Evolutionary conservation across 1,284 basidiomycete genomes (phyloP).

Genomic region (Leccinum angustisporum): DNA sequence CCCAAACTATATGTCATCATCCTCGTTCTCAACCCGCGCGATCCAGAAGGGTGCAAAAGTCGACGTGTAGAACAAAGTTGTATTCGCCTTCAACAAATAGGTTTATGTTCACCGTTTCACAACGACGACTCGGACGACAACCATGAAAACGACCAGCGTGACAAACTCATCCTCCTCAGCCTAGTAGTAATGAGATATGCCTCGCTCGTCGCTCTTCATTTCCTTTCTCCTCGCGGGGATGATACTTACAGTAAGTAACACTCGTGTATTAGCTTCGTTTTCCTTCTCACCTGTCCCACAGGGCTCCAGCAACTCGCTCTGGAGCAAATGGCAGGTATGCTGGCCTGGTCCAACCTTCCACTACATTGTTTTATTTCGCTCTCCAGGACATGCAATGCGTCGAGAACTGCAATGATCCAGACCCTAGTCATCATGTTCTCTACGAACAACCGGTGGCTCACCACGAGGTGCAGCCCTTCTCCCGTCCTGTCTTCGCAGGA

Average conservation of each 20-base stretch:
- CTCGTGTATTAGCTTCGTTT: neutral
- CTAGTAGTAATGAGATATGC: slow-evolving; percentile 38
- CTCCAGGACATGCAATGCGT: slow-evolving; percentile 91
- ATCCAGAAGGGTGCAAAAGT: slow-evolving; percentile 63
- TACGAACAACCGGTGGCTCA: slow-evolving; percentile 87
- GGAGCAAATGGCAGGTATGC: slow-evolving; percentile 76
- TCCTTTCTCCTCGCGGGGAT: slow-evolving; percentile 68
- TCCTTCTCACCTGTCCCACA: slow-evolving; percentile 29
- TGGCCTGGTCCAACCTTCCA: neutral
- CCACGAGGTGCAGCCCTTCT: slow-evolving; percentile 44
- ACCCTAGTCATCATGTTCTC: slow-evolving; percentile 58
- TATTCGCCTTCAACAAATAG: too few species aligned
- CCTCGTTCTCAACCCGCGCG: slow-evolving; percentile 52
- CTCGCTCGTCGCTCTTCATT: slow-evolving; percentile 45
- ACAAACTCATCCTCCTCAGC: slow-evolving; percentile 5
- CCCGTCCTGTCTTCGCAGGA: slow-evolving; percentile 44
- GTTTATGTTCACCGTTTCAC: too few species aligned
- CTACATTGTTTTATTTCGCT: slow-evolving; percentile 7
- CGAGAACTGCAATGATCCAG: slow-evolving; percentile 75
- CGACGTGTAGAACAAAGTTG: slow-evolving; percentile 21
- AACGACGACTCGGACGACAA: slow-evolving; percentile 37
- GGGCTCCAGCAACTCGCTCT: slow-evolving; percentile 79
- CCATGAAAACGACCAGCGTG: slow-evolving; percentile 6
- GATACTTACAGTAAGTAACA: slow-evolving; percentile 65
- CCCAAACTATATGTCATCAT: too few species aligned